Conservation (phyloP, 2,329 filamentous ascomycete species). For the Apiospora phragmitis region DNA sequence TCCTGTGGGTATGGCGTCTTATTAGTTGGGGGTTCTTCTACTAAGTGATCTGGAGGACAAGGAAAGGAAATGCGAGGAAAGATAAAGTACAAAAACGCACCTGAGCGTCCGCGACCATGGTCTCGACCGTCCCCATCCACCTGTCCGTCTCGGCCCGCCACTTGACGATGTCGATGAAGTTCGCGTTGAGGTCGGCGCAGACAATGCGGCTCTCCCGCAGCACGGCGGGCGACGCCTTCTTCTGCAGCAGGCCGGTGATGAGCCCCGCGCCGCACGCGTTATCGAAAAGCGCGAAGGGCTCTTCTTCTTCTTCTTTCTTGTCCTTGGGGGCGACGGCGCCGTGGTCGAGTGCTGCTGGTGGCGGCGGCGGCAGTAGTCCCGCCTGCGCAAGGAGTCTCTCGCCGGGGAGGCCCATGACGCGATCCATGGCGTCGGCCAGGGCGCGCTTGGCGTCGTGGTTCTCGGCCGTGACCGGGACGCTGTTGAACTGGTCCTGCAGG, state of each 20-base stretch:
- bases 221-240: not conserved
- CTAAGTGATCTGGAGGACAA: too few relatives aligned
- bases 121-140: not conserved
- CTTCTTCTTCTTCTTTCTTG: not conserved
- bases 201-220: not conserved
- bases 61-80: not conserved
- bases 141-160: not conserved
- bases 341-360: too few relatives aligned
- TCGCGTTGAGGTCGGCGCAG: constrained; percentile 3
- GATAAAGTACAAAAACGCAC: not conserved
- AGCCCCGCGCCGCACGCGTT: constrained; percentile 4
- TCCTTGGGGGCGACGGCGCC: not conserved
- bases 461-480: not conserved
- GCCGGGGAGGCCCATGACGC: not conserved
- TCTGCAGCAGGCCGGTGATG: not conserved
- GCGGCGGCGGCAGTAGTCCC: not conserved
- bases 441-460: not conserved
- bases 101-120: not conserved
- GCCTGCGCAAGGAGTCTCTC: not conserved
- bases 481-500: not conserved
- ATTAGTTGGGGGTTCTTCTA: not conserved
- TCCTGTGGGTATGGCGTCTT: not conserved
- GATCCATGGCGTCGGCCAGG: not conserved
- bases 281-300: not conserved
- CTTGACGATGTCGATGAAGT: not conserved